These are phyloP conservation scores for Solanum etuberosum DNA, from an alignment of 257 asterid genomes.

Conservation along the genomic window DNA sequence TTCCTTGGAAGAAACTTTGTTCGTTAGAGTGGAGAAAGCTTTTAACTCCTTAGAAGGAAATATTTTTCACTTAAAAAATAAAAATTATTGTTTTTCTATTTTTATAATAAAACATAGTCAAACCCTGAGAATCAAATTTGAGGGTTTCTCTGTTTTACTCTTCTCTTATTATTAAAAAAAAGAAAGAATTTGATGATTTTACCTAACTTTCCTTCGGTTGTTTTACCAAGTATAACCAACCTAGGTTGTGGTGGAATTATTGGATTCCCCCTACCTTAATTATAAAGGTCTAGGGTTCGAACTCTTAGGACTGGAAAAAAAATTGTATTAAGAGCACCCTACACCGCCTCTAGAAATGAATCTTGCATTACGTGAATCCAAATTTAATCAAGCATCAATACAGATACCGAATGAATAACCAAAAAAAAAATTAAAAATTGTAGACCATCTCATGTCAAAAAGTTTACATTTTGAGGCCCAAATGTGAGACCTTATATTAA, in stretches of 20 bases:
- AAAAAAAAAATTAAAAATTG: no score
- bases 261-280: not conserved
- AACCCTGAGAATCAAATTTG: not conserved
- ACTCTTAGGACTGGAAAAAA: not conserved
- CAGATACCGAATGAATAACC: not conserved
- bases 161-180: no score
- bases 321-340: not conserved
- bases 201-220: not conserved
- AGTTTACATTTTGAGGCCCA: not conserved
- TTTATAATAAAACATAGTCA: not conserved
- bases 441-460: not conserved
- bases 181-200: not conserved
- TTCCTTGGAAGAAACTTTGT: not conserved
- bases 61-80: no score
- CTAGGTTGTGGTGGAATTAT: not conserved
- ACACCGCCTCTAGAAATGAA: not conserved
- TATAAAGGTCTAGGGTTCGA: not conserved
- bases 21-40: not conserved
- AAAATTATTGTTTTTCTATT: no score
- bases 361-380: not conserved
- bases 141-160: not conserved
- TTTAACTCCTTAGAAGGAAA: not conserved
- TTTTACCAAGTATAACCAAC: not conserved
- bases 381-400: not conserved
- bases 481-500: not conserved